Evolutionary conservation across 768 basidiomycete genomes (phyloP), one percentile per base, ranked within the genome.

Genomic region (Lentinula sp.): DNA sequence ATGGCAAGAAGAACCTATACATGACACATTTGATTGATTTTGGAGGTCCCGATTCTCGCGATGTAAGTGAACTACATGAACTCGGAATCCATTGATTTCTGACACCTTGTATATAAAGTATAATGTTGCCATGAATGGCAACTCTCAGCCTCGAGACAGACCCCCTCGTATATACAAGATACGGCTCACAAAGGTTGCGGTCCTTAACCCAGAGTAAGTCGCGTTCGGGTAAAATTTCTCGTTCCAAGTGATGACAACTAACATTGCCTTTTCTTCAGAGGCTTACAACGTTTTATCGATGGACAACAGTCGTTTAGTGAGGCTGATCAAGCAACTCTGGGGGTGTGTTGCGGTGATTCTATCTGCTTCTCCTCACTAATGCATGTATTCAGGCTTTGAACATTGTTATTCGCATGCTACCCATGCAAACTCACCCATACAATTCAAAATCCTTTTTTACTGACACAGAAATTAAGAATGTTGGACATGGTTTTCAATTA

Each of bases 381-480:
- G 54, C 37, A 35, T 53, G 64, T 36, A 41, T 16, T 23, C 56
- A 90, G 88, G 87, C 88, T 0, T 69, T 87, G 52, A 92, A 93
- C 62, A 86, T 91, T 3, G 86, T 85, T 10, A 79, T 93, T 15
- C 81, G 90, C 0, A 89, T 89, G 86, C 82, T 83, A 58, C 91
- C 91, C 0, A 87, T 82, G 2, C 69, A 83, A 68, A 78, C 79
- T 18, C 84, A 85, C 60, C 88, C 90, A 0, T 90, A 86, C 77
- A 87, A 90, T 57, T 81, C 85, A 6, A 81, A 90, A 0, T 90
- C 88, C 0, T 91, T 93, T 72, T 93, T 86, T 69, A 87, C 86
- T 0, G 71, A 81, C 23, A 69, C 73, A 1, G 88, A 84, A 56
- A 79, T 73, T 8, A 79, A 75, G 50, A 66, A 72, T 33, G 76